phyloP scores from a whole-genome alignment of 768 basidiomycete genomes.

The Exidia glandulosa region DNA sequence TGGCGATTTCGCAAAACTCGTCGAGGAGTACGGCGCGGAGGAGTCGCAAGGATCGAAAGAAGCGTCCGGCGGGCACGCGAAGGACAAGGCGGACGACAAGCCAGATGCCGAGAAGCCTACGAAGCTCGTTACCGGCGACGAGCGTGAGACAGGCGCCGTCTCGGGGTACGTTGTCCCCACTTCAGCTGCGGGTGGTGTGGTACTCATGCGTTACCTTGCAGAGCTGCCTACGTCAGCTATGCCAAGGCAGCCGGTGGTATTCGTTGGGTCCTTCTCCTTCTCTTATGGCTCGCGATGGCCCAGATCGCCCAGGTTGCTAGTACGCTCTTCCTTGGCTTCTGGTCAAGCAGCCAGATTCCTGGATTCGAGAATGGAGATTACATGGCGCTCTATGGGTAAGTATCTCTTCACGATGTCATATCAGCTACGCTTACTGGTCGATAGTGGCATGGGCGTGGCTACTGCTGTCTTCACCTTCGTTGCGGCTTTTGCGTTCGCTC shows the following conservation, averaged over 20 bases:
- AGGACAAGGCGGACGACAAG: constrained; percentile 7
- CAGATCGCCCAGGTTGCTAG: constrained; percentile 42
- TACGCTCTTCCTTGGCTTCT: constrained; percentile 65
- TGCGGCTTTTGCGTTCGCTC: constrained; percentile 30
- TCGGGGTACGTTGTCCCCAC: constrained; percentile 35
- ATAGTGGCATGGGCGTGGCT: constrained; percentile 34
- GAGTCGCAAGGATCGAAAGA: constrained; percentile 8
- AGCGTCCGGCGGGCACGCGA: not conserved
- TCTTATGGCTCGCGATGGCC: constrained; percentile 36
- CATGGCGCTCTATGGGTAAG: constrained; percentile 46
- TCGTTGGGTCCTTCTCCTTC: constrained; percentile 33
- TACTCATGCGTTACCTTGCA: too few species aligned
- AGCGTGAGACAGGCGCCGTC: constrained; percentile 44
- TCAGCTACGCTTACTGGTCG: too few species aligned
- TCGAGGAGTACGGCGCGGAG: constrained; percentile 39
- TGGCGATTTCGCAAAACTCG: constrained; percentile 35
- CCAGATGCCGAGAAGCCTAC: constrained; percentile 6
- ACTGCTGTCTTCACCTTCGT: constrained; percentile 25
- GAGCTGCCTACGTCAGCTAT: too few species aligned
- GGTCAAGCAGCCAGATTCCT: constrained; percentile 45
- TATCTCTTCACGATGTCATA: too few species aligned
- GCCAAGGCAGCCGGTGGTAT: too few species aligned
- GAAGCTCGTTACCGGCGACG: constrained; percentile 39
- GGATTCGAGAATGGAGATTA: constrained; percentile 53
- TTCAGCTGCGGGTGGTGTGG: too few species aligned